These are phyloP conservation scores for Blastosporella zonata DNA, from an alignment of 1,284 basidiomycete genomes.

Conservation along the genomic window DNA sequence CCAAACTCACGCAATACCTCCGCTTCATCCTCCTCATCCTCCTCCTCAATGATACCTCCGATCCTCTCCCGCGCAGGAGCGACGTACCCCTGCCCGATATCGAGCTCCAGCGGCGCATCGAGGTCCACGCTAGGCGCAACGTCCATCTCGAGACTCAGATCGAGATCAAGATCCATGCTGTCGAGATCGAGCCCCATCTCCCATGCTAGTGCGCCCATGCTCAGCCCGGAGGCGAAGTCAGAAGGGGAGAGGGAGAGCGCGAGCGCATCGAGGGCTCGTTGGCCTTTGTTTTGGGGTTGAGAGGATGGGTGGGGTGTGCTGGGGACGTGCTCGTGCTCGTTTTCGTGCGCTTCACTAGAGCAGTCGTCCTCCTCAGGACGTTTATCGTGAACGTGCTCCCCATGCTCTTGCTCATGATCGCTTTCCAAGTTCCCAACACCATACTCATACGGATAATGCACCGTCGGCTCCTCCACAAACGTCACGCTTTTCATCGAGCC, in stretches of 20 bases:
- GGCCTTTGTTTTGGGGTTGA: not conserved
- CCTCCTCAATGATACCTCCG: constrained; percentile 14
- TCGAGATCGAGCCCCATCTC: constrained; percentile 36
- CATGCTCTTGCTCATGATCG: constrained; percentile 4
- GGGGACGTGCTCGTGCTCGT: not conserved
- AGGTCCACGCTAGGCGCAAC: constrained; percentile 13
- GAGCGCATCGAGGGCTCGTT: not conserved
- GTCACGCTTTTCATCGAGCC: constrained; percentile 45
- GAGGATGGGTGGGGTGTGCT: not conserved
- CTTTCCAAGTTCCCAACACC: constrained; percentile 12
- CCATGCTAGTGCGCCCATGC: constrained; percentile 14
- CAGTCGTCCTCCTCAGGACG: not conserved
- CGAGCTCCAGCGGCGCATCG: constrained; percentile 17
- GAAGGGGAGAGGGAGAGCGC: not conserved
- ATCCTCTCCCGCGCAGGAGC: constrained; percentile 4
- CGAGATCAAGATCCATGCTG: constrained; percentile 35
- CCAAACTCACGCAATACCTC: not conserved
- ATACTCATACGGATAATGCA: constrained; percentile 36
- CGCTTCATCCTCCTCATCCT: constrained; percentile 10
- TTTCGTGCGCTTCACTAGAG: not conserved
- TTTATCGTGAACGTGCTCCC: not conserved
- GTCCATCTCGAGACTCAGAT: constrained; percentile 22
- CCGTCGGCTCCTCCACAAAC: constrained; percentile 45
- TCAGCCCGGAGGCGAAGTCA: constrained; percentile 8
- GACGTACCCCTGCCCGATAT: constrained; percentile 14